Conservation (phyloP, 2,329 filamentous ascomycete species). For the Monilinia laxa region DNA sequence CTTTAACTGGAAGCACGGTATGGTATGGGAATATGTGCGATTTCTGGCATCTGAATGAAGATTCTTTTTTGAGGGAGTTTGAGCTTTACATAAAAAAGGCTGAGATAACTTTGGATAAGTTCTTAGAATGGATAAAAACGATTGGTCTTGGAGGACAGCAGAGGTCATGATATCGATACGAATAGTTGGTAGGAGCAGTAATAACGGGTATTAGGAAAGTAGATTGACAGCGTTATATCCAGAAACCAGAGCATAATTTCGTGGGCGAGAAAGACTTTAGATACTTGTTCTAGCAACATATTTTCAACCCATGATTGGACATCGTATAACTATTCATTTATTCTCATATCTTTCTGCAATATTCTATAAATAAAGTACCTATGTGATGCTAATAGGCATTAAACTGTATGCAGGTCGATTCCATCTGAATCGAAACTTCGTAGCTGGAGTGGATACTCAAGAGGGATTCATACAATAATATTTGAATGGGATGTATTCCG, state of each 20-base stretch:
- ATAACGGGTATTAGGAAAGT: no score
- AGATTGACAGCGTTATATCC: not conserved
- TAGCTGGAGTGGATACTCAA: no score
- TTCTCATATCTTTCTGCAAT: not conserved
- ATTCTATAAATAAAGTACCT: no score
- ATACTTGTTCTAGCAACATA: not conserved
- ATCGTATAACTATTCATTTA: not conserved
- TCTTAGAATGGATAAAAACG: not conserved
- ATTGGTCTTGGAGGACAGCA: not conserved
- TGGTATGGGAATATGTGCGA: not conserved
- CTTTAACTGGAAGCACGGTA: not conserved
- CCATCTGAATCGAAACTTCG: no score
- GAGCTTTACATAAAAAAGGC: not conserved
- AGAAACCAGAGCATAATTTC: not conserved
- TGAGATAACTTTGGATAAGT: not conserved
- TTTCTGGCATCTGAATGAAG: not conserved
- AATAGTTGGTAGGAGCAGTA: not conserved
- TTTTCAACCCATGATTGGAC: no score
- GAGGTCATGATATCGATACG: not conserved
- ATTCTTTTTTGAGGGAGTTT: not conserved
- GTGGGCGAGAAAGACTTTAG: fast-evolving
- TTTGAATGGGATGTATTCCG: no score
- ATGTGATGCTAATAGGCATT: no score
- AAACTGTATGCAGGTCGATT: no score
- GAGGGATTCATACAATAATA: no score